phyloP scores from a whole-genome alignment of 495 filamentous ascomycete species.

The Extremus antarcticus region DNA sequence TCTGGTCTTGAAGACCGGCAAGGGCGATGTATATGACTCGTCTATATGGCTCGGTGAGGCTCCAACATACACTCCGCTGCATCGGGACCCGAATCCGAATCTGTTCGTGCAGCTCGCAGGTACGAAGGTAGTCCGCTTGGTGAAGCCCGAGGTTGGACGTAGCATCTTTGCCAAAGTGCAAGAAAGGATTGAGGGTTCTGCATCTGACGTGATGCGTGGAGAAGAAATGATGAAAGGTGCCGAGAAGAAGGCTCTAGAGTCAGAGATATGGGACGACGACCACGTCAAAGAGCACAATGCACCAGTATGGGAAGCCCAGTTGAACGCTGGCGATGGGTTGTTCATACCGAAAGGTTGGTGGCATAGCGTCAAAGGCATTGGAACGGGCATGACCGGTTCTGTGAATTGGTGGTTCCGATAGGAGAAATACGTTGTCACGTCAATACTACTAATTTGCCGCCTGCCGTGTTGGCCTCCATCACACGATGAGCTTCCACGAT shows the following conservation, averaged over 20 bases:
- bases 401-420: constrained; percentile 96
- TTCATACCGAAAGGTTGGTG: constrained; percentile 94
- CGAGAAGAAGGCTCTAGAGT: constrained; percentile 55
- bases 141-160: constrained; percentile 49
- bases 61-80: constrained; percentile 79
- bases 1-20: constrained; percentile 48
- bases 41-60: constrained; percentile 82
- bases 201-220: constrained; percentile 52
- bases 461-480: constrained; percentile 24
- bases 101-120: constrained; percentile 76
- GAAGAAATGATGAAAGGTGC: constrained; percentile 87
- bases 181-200: constrained; percentile 34
- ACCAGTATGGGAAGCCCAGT: constrained; percentile 28
- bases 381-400: constrained; percentile 52
- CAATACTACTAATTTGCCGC: constrained; percentile 27
- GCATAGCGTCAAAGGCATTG: constrained; percentile 79
- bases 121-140: constrained; percentile 60
- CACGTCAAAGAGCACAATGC: constrained; percentile 34
- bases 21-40: constrained; percentile 69
- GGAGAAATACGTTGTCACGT: constrained; percentile 13
- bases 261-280: constrained; percentile 54
- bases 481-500: constrained; percentile 38
- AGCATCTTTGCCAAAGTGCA: constrained; percentile 49
- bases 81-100: constrained; percentile 91
- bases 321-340: constrained; percentile 59